phyloP scores from a whole-genome alignment of 73 alveolate species.

The Paramecium sonneborni region DNA sequence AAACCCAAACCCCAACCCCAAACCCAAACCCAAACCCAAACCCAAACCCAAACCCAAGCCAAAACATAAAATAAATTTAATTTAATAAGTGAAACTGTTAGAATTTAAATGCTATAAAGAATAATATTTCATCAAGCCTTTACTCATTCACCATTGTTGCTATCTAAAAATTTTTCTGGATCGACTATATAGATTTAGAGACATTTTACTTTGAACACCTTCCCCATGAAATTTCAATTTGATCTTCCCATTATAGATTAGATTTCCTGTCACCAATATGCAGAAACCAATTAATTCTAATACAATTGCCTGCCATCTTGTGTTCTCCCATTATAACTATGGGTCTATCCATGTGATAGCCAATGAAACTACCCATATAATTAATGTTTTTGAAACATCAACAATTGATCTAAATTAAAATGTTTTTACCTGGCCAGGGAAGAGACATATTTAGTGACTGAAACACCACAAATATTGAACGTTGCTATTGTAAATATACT shows the following conservation, averaged over 20 bases:
- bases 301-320: slow-evolving; percentile 39
- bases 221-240: neutral
- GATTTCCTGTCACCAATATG: slow-evolving; percentile 81
- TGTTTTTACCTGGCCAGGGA: slow-evolving; percentile 74
- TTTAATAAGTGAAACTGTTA: too few species aligned
- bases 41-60: too few species aligned
- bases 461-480: slow-evolving; percentile 90
- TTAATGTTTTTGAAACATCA: slow-evolving; percentile 85
- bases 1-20: too few species aligned
- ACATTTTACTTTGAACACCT: neutral
- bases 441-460: slow-evolving; percentile 91
- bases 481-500: slow-evolving; percentile 87
- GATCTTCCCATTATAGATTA: slow-evolving; percentile 87
- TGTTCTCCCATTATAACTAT: slow-evolving; percentile 52
- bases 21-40: too few species aligned
- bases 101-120: too few species aligned
- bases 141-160: too few species aligned
- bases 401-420: slow-evolving; percentile 82
- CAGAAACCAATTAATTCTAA: slow-evolving; percentile 81
- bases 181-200: too few species aligned
- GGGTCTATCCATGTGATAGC: slow-evolving; percentile 38
- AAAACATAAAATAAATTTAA: too few species aligned
- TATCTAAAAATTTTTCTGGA: too few species aligned
- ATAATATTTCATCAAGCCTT: too few species aligned
- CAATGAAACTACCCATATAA: slow-evolving; percentile 81